Evolutionary conservation across 257 asterid species (phyloP).

Genomic region (Nicotiana obtusifolia): DNA sequence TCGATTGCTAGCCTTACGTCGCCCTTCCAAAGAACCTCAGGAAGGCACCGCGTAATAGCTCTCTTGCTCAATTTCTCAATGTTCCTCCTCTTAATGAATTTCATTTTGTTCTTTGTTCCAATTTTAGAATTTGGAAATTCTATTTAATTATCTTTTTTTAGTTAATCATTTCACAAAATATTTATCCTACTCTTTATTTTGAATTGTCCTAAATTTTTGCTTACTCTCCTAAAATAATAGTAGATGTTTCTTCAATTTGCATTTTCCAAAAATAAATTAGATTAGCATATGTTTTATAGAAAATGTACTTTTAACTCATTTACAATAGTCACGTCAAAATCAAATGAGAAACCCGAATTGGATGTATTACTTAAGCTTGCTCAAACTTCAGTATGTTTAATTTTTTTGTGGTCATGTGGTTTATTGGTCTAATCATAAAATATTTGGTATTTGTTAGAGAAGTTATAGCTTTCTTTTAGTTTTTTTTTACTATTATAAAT

Average conservation of each 20-base stretch:
- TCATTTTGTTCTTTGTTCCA: background rate
- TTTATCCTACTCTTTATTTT: background rate
- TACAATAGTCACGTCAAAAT: background rate
- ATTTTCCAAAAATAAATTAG: background rate
- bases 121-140: background rate
- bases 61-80: background rate
- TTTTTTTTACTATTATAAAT: background rate
- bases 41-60: too few relatives aligned
- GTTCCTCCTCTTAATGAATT: background rate
- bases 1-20: too few relatives aligned
- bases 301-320: background rate
- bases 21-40: too few relatives aligned
- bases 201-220: background rate
- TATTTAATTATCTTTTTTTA: background rate
- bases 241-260: background rate
- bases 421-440: background rate
- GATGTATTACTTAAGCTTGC: background rate
- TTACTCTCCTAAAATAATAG: background rate
- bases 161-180: background rate
- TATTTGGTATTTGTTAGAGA: background rate
- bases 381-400: background rate
- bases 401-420: background rate
- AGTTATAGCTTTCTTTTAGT: background rate
- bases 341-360: background rate
- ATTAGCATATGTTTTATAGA: background rate